Evolutionary conservation across 768 basidiomycete species (phyloP).

Genomic region (Rhodocollybia butyracea): DNA sequence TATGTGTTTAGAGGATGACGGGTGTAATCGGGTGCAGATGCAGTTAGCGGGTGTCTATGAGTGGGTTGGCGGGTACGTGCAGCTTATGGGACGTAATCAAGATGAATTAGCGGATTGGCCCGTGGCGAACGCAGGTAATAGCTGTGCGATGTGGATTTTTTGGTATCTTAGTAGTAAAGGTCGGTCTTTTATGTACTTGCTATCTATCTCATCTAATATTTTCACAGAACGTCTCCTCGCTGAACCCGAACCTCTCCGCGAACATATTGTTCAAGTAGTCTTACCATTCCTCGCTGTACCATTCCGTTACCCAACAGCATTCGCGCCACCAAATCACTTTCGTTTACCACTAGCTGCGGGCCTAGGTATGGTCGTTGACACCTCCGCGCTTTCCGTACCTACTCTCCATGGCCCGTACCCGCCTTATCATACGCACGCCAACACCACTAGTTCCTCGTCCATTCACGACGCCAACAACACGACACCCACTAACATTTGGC

Average conservation of each 20-base stretch:
- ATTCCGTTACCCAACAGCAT: conserved; percentile 51
- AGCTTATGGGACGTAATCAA: conserved; percentile 38
- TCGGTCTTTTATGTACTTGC: conserved; percentile 23
- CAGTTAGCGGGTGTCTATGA: conserved; percentile 44
- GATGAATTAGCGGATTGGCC: conserved; percentile 63
- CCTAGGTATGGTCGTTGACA: neutral
- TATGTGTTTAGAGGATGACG: conserved; percentile 67
- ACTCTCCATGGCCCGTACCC: conserved; percentile 47
- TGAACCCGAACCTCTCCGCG: conserved; percentile 23
- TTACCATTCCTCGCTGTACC: conserved; percentile 48
- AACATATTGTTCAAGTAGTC: conserved; percentile 28
- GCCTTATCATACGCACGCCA: no score
- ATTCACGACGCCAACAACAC: conserved; percentile 25
- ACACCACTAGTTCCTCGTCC: no score
- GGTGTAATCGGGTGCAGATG: conserved; percentile 58
- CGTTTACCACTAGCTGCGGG: conserved; percentile 46
- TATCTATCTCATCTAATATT: neutral
- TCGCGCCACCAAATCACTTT: conserved; percentile 63
- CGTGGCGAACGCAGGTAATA: conserved; percentile 40
- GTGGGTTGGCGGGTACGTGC: conserved; percentile 44
- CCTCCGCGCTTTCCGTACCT: conserved; percentile 16
- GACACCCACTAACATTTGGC: no score
- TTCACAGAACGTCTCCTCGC: conserved; percentile 21
- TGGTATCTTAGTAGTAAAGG: conserved; percentile 59
- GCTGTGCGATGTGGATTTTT: conserved; percentile 58